Conservation (phyloP, 75 land plant species). For the Cryptomeria japonica region DNA sequence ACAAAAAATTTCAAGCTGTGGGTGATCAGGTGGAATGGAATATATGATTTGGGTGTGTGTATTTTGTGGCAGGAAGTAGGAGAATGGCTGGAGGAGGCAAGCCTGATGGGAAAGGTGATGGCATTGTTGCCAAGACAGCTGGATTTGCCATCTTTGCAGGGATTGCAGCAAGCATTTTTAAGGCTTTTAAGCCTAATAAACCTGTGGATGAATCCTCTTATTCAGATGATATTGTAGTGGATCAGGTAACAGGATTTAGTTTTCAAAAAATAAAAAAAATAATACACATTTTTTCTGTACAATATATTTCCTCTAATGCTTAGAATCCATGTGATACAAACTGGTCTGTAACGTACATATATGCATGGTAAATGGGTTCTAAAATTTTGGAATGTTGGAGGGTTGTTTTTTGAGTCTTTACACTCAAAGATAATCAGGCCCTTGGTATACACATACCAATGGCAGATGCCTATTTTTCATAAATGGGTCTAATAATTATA, state of each 20-base stretch:
- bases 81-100: slow-evolving; percentile 1
- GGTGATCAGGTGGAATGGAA: neutral
- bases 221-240: neutral
- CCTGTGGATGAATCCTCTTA: neutral
- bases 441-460: too few relatives aligned
- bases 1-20: neutral
- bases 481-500: too few relatives aligned
- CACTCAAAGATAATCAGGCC: too few relatives aligned
- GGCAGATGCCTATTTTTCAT: too few relatives aligned
- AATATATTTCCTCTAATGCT: too few relatives aligned
- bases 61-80: neutral
- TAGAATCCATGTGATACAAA: too few relatives aligned
- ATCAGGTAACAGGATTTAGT: neutral
- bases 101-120: neutral
- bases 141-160: slow-evolving; percentile 3
- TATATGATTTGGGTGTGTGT: neutral
- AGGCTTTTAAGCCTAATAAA: neutral
- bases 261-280: too few relatives aligned
- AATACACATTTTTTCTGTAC: too few relatives aligned
- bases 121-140: slow-evolving; percentile 1
- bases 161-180: slow-evolving; percentile 2
- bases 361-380: too few relatives aligned
- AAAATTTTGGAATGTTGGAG: too few relatives aligned
- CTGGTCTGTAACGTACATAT: too few relatives aligned
- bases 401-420: too few relatives aligned